These are phyloP conservation scores for Cantharellus cinnabarinus DNA, from an alignment of 768 basidiomycete genomes.

Conservation along the genomic window DNA sequence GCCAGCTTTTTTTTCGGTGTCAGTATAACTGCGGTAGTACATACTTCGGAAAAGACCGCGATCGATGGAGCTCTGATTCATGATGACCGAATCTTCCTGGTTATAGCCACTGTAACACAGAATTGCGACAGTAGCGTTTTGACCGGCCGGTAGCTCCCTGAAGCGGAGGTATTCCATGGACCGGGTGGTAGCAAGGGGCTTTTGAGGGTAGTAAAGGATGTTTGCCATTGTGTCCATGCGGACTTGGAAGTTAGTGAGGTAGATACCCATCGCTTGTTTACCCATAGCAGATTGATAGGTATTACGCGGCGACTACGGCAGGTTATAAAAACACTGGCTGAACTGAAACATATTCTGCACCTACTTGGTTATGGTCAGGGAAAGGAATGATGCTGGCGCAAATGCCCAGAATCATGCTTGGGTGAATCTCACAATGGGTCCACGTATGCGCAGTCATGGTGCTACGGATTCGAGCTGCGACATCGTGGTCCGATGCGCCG, in stretches of 20 bases:
- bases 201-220: constrained; percentile 97
- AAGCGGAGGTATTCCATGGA: constrained; percentile 99
- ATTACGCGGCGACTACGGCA: constrained; percentile 81
- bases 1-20: constrained; percentile 92
- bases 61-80: constrained; percentile 98
- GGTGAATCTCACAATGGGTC: constrained; percentile 99
- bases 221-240: constrained; percentile 99
- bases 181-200: constrained; percentile 92
- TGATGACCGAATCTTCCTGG: constrained; percentile 99
- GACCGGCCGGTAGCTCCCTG: constrained; percentile 95
- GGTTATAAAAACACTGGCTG: constrained; percentile 5
- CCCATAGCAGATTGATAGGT: constrained; percentile 99
- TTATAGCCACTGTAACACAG: constrained; percentile 98
- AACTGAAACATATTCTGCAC: constrained; percentile 12
- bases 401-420: constrained; percentile 95
- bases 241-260: constrained; percentile 92
- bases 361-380: constrained; percentile 96
- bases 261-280: constrained; percentile 99
- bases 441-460: constrained; percentile 72
- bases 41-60: constrained; percentile 96
- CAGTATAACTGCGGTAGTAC: constrained; percentile 97
- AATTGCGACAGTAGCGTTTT: constrained; percentile 97
- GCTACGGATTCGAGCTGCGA: constrained; percentile 73
- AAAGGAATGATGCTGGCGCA: constrained; percentile 99
- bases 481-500: constrained; percentile 60